Evolutionary conservation across 805 yeast genomes (phyloP).

Genomic region (Ogataea angusta): DNA sequence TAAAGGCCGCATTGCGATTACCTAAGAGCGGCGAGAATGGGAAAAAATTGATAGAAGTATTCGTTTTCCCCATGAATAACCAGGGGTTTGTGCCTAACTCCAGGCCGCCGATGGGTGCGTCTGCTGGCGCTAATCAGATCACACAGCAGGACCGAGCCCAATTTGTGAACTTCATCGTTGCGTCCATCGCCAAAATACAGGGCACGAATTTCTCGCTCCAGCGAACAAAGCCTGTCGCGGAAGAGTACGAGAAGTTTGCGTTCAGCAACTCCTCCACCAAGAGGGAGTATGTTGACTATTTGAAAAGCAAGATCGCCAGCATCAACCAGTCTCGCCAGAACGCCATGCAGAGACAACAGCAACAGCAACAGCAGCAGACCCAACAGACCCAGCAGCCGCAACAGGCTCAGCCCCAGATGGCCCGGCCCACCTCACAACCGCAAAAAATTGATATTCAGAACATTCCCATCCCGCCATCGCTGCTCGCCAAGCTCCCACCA

Average conservation of each 20-base stretch:
- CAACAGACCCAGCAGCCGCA: constrained; percentile 27
- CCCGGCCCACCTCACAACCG: constrained; percentile 6
- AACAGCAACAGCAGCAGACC: constrained; percentile 25
- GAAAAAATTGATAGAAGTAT: constrained; percentile 9
- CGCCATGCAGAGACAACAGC: constrained; percentile 24
- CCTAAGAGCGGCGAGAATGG: constrained; percentile 3
- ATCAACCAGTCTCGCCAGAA: constrained; percentile 36
- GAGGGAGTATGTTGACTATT: constrained; percentile 52
- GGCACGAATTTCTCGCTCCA: constrained; percentile 31
- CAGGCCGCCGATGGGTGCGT: constrained; percentile 5
- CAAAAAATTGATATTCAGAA: constrained; percentile 47
- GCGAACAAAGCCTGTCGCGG: constrained; percentile 54
- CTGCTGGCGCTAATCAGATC: constrained; percentile 17
- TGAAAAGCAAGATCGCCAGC: constrained; percentile 38
- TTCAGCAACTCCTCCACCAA: constrained; percentile 55
- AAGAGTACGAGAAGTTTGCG: constrained; percentile 67
- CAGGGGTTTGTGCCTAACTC: constrained; percentile 9
- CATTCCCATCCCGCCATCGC: constrained; percentile 67
- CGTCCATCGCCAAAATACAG: constrained; percentile 33
- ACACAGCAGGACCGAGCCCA: constrained; percentile 31
- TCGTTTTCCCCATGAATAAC: constrained; percentile 10
- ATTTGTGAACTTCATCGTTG: constrained; percentile 31
- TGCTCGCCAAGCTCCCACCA: constrained; percentile 65
- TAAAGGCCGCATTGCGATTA: constrained; percentile 1
- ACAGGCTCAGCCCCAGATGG: constrained; percentile 25